phyloP scores from a whole-genome alignment of 2,329 filamentous ascomycete genomes.

The Aspergillus phoenicis region DNA sequence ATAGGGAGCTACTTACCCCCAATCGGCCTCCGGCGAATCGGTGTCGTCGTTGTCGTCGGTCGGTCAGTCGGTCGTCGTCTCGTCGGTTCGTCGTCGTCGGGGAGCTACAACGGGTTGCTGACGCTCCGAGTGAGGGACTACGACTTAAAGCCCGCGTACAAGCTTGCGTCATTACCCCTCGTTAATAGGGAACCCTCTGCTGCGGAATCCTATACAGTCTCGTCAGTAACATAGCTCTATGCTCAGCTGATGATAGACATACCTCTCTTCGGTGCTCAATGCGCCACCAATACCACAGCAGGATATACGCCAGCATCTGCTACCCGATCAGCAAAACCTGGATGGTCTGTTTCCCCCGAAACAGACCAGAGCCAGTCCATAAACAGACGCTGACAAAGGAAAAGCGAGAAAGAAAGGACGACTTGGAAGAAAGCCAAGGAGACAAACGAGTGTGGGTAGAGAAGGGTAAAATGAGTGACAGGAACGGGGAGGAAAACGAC shows the following conservation, averaged over 20 bases:
- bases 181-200: slow-evolving; percentile 17
- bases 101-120: slow-evolving; percentile 9
- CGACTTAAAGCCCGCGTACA: slow-evolving; percentile 21
- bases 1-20: neutral
- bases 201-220: slow-evolving; percentile 9
- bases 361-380: slow-evolving; percentile 17
- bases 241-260: neutral
- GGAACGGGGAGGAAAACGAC: neutral
- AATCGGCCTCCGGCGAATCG: neutral
- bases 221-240: neutral
- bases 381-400: slow-evolving; percentile 13
- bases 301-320: slow-evolving; percentile 23
- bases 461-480: slow-evolving; percentile 7
- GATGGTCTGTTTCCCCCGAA: slow-evolving; percentile 7
- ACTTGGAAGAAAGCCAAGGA: neutral
- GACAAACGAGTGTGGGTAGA: slow-evolving; percentile 10
- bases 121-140: slow-evolving; percentile 18
- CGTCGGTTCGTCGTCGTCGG: neutral
- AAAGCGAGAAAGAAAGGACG: neutral
- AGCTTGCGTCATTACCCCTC: slow-evolving; percentile 21
- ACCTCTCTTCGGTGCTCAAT: slow-evolving; percentile 14
- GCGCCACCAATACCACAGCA: slow-evolving; percentile 24
- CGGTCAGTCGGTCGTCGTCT: neutral
- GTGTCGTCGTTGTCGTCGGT: neutral
- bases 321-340: slow-evolving; percentile 23